phyloP scores from a whole-genome alignment of 805 yeast species.

The Wickerhamiella galacta region DNA sequence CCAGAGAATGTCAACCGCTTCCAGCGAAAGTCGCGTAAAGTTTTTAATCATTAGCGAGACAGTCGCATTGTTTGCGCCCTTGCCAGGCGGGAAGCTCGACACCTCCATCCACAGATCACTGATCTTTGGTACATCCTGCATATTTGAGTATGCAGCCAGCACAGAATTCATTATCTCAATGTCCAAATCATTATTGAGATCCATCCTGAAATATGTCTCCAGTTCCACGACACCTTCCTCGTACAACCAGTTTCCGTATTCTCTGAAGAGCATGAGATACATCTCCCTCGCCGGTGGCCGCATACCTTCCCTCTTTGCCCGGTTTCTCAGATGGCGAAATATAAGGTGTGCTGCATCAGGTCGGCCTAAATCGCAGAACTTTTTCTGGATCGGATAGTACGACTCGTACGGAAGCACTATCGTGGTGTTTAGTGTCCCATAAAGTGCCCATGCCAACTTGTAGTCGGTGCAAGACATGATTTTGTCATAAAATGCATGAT shows the following conservation, averaged over 20 bases:
- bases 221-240: constrained; percentile 50
- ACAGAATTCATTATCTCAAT: constrained; percentile 42
- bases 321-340: constrained; percentile 41
- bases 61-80: constrained; percentile 40
- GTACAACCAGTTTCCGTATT: constrained; percentile 42
- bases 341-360: constrained; percentile 47
- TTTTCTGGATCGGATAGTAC: constrained; percentile 41
- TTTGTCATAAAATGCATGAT: constrained; percentile 29
- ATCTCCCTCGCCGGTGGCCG: constrained; percentile 38
- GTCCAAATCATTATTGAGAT: constrained; percentile 37
- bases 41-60: constrained; percentile 51
- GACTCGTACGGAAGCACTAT: constrained; percentile 41
- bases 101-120: constrained; percentile 46
- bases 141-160: constrained; percentile 44
- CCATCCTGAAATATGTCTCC: constrained; percentile 49
- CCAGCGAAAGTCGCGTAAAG: constrained; percentile 35
- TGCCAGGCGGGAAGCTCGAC: constrained; percentile 35
- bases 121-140: constrained; percentile 38
- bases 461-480: constrained; percentile 25
- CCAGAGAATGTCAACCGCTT: constrained; percentile 47
- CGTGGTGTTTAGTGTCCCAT: constrained; percentile 37
- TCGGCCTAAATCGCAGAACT: constrained; percentile 35
- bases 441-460: constrained; percentile 40
- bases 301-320: constrained; percentile 37
- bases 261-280: constrained; percentile 41